Conservation (phyloP, 2,329 filamentous ascomycete genomes). For the Zalaria obscura region DNA sequence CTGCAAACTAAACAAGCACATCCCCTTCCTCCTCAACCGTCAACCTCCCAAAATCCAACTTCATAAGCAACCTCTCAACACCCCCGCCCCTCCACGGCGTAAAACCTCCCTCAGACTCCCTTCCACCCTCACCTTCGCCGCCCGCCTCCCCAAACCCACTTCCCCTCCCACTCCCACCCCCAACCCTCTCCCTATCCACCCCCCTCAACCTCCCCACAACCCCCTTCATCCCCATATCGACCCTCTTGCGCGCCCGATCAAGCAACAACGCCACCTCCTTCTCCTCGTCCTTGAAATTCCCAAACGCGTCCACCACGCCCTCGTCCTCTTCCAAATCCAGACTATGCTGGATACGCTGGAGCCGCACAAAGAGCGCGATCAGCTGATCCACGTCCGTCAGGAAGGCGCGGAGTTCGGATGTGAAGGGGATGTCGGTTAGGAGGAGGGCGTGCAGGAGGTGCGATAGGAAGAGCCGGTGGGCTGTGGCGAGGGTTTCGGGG, state of each 20-base stretch:
- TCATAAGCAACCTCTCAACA: conserved; percentile 79
- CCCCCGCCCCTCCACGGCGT: conserved; percentile 61
- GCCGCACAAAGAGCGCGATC: conserved; percentile 58
- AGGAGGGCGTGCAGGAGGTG: conserved; percentile 53
- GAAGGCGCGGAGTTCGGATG: conserved; percentile 49
- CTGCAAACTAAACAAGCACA: background rate
- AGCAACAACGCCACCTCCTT: conserved; percentile 51
- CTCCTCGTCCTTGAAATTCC: conserved; percentile 53
- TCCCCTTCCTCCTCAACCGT: conserved; percentile 15
- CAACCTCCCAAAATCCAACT: conserved; percentile 52
- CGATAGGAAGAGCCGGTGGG: conserved; percentile 63
- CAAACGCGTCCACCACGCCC: conserved; percentile 52
- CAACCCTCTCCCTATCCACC: conserved; percentile 41
- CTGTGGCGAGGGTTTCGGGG: conserved; percentile 68
- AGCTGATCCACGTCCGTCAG: conserved; percentile 69
- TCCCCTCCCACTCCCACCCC: conserved; percentile 12
- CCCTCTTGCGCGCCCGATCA: conserved; percentile 44
- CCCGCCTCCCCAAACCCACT: conserved; percentile 14
- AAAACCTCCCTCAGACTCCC: conserved; percentile 34
- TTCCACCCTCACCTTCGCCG: conserved; percentile 11
- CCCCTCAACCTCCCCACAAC: conserved; percentile 41
- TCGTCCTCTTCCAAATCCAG: conserved; percentile 72
- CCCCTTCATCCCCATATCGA: conserved; percentile 54
- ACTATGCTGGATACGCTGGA: conserved; percentile 63
- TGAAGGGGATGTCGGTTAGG: conserved; percentile 49